phyloP scores from a whole-genome alignment of 768 basidiomycete genomes.

The Asterophora lycoperdoides region DNA sequence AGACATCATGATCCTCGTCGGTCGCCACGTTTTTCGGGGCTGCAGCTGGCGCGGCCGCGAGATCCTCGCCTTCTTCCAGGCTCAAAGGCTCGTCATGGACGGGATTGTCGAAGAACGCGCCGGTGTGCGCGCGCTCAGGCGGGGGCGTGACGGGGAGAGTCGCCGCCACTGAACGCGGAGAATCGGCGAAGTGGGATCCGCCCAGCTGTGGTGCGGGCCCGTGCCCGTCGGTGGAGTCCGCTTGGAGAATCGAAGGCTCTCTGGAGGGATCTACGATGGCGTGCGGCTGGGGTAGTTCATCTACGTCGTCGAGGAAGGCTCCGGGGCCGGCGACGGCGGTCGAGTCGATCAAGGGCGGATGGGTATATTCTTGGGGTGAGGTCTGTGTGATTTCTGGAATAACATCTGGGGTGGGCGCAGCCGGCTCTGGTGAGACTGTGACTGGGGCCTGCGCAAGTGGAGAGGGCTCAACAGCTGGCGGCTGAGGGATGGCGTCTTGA shows the following conservation, averaged over 20 bases:
- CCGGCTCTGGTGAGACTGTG: conserved; percentile 11
- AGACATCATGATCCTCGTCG: conserved; percentile 3
- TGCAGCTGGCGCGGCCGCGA: too few relatives aligned
- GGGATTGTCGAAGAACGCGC: conserved; percentile 14
- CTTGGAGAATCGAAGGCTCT: conserved; percentile 26
- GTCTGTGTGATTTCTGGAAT: not conserved
- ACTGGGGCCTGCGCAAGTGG: conserved; percentile 35
- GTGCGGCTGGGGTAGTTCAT: conserved; percentile 34
- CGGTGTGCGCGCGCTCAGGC: not conserved
- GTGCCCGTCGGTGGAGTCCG: conserved; percentile 16
- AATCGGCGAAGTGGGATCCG: not conserved
- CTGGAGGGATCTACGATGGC: conserved; percentile 12
- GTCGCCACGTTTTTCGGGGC: not conserved
- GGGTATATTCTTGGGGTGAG: conserved; percentile 28
- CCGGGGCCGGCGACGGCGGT: conserved; percentile 38
- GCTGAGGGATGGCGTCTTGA: conserved; percentile 25
- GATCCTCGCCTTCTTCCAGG: not conserved
- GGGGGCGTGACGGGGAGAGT: conserved; percentile 8
- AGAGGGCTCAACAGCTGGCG: conserved; percentile 36
- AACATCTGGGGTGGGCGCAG: not conserved
- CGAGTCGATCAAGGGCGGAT: conserved; percentile 37
- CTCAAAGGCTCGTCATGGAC: not conserved
- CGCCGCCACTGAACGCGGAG: not conserved
- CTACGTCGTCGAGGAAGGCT: conserved; percentile 50
- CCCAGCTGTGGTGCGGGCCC: conserved; percentile 1